Evolutionary conservation across 257 asterid species (phyloP), one percentile per base, ranked within the genome.

Genomic region (Solanum virginianum): DNA sequence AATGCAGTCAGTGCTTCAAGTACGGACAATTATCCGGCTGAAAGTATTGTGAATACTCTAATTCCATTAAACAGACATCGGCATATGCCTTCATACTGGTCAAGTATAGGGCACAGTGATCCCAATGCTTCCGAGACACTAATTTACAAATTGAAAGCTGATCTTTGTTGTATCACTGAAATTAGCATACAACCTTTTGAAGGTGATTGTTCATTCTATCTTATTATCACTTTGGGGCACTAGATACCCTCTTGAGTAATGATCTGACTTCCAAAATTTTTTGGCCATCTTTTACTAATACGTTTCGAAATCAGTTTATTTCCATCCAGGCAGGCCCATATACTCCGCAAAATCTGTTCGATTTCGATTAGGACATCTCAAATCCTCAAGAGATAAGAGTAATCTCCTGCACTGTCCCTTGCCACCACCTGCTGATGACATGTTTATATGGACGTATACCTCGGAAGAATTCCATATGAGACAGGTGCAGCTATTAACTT

Each of bases 1-100:
- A 81, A 89, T 59, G 97, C 95, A 88, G 15, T 95, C 62, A 85
- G 97, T 70, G 98, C 97, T 18, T 89, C 98, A 16, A 96, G 98
- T 90, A 94, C 94, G 0, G 98, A 96, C 85, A 86, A 88, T 85
- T 90, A 89, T 89, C 98, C 97, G n/a, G n/a, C n/a, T n/a, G n/a
- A n/a, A n/a, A n/a, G n/a, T n/a, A n/a, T n/a, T 14, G 84, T 83
- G 60, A 88, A 92, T 85, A 96, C 98, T 80, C 90, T 95, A 81
- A 88, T 72, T 70, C 96, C 97, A 62, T 88, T 89, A 84, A 96
- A 90, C 82, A 88, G 92, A 81, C 82, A 85, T 82, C 39, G 80
- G 8, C 47, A 87, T 77, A 80, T 91, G 86, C 91, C 94, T 80
- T 93, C 94, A 4, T 95, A 95, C 89, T 94, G 98, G 98, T 96